Conservation (phyloP, 805 yeast genomes). For the Candida bentonensis region DNA sequence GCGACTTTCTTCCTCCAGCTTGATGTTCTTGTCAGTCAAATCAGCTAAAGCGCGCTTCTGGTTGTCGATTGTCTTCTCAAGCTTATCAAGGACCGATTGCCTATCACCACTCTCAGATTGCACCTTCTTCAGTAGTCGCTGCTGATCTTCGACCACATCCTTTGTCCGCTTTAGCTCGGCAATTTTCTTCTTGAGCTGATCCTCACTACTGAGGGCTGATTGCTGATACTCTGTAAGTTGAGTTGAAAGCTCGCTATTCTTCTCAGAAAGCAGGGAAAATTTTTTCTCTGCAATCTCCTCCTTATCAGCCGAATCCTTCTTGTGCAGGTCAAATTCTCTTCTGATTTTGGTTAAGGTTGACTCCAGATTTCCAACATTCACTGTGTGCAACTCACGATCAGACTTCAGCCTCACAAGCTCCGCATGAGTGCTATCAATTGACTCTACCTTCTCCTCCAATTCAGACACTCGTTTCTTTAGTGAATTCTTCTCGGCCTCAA, state of each 20-base stretch:
- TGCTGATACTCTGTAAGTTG: not conserved
- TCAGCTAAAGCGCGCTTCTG: not conserved
- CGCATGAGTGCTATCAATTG: slow-evolving; percentile 10
- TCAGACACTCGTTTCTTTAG: slow-evolving; percentile 19
- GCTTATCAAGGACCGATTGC: slow-evolving; percentile 1
- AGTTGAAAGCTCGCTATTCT: not conserved
- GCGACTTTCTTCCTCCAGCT: slow-evolving; percentile 31
- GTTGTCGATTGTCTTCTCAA: not conserved
- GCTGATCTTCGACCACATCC: not conserved
- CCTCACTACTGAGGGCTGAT: not conserved
- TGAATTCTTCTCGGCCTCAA: slow-evolving; percentile 23
- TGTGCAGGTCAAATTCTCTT: not conserved
- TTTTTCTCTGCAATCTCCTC: not conserved
- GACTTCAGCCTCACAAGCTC: slow-evolving; percentile 9
- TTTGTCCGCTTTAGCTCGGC: not conserved
- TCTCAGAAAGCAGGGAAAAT: not conserved
- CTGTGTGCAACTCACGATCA: not conserved
- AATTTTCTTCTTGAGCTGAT: not conserved
- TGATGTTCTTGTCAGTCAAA: slow-evolving; percentile 2
- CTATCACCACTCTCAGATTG: slow-evolving; percentile 1
- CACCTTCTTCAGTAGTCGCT: not conserved
- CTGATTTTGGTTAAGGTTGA: not conserved
- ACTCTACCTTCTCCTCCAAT: slow-evolving; percentile 18
- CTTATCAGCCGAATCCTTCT: slow-evolving; percentile 8
- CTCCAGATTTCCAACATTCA: slow-evolving; percentile 6